Percentiles rank a stretch among this genome's conserved stretches.
phyloP scores from a whole-genome alignment of 768 basidiomycete species.

The Tephrocybe sp. region DNA sequence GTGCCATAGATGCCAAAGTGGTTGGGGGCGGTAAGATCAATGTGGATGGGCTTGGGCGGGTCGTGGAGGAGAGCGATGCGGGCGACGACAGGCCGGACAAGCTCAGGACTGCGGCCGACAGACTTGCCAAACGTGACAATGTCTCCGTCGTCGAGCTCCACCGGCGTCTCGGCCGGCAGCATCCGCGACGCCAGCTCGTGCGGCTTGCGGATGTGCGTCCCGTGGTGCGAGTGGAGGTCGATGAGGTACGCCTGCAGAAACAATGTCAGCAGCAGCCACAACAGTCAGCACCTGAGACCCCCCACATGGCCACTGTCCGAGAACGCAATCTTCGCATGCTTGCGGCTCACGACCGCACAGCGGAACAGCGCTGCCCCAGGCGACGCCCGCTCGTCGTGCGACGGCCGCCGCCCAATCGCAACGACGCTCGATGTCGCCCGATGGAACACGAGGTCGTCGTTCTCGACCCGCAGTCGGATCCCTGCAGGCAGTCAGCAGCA shows the following conservation, averaged over 20 bases:
- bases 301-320: constrained; percentile 72
- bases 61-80: constrained; percentile 54
- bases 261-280: constrained; percentile 9
- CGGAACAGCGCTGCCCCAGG: constrained; percentile 47
- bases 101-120: constrained; percentile 60
- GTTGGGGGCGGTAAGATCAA: constrained; percentile 14
- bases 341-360: constrained; percentile 78
- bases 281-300: too few relatives aligned
- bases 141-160: constrained; percentile 64
- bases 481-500: constrained; percentile 44
- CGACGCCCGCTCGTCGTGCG: constrained; percentile 33
- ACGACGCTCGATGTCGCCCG: constrained; percentile 51
- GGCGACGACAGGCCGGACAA: constrained; percentile 63
- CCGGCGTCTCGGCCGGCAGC: constrained; percentile 56
- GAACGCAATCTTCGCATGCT: constrained; percentile 76
- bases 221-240: constrained; percentile 76
- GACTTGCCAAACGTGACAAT: constrained; percentile 75
- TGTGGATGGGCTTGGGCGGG: not conserved
- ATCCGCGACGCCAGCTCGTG: constrained; percentile 48
- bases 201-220: constrained; percentile 62
- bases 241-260: constrained; percentile 59
- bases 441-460: constrained; percentile 51
- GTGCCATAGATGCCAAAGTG: constrained; percentile 37
- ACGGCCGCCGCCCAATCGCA: constrained; percentile 69
- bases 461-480: constrained; percentile 58